These are phyloP conservation scores for Collybiopsis confluens DNA, from an alignment of 768 basidiomycete species.

Conservation along the genomic window DNA sequence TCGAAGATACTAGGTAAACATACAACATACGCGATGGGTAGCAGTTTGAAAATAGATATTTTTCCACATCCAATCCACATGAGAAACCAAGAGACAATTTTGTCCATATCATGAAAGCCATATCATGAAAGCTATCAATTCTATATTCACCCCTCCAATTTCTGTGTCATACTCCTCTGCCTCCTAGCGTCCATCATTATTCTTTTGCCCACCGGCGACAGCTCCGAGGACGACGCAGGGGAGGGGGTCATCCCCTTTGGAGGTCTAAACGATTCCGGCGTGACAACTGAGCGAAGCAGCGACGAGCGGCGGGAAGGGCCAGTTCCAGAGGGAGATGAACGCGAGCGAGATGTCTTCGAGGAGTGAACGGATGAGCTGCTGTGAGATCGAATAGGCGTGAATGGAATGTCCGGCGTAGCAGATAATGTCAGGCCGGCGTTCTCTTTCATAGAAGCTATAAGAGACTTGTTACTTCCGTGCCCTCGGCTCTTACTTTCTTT, in stretches of 20 bases:
- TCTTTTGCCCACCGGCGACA: slow-evolving; percentile 63
- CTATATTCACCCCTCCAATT: too few relatives aligned
- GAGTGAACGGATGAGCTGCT: slow-evolving; percentile 17
- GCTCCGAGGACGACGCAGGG: slow-evolving; percentile 67
- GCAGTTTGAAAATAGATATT: too few relatives aligned
- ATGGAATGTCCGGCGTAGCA: slow-evolving; percentile 34
- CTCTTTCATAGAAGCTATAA: slow-evolving; percentile 30
- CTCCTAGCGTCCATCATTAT: slow-evolving; percentile 65
- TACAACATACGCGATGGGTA: too few relatives aligned
- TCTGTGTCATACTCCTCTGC: slow-evolving; percentile 17
- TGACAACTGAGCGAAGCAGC: slow-evolving; percentile 32
- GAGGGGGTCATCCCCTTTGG: slow-evolving; percentile 46
- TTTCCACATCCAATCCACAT: too few relatives aligned
- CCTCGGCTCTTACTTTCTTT: slow-evolving; percentile 3
- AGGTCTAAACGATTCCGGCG: slow-evolving; percentile 42
- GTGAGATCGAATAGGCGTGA: slow-evolving; percentile 42
- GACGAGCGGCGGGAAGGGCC: slow-evolving; percentile 15
- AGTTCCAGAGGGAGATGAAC: too few relatives aligned
- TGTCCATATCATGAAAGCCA: too few relatives aligned
- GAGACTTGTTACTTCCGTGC: slow-evolving; percentile 3
- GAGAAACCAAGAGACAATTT: too few relatives aligned
- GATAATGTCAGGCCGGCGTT: slow-evolving; percentile 29
- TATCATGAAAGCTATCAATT: too few relatives aligned
- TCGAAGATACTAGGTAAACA: too few relatives aligned
- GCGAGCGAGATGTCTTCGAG: slow-evolving; percentile 10